Conservation (phyloP, 345 rosid genomes). For the Carallia pectinifolia region DNA sequence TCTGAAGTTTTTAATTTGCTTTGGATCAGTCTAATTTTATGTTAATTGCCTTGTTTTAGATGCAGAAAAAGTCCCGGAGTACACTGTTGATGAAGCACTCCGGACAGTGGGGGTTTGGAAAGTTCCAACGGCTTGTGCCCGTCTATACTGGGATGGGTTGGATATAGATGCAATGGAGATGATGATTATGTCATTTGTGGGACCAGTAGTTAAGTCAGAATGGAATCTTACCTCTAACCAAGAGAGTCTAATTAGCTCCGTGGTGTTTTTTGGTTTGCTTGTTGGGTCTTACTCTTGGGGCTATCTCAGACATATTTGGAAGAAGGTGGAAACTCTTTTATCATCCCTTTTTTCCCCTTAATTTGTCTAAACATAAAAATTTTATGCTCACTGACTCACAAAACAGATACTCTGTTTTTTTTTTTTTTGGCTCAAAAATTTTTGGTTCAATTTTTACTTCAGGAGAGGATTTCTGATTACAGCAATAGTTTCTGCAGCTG, state of each 20-base stretch:
- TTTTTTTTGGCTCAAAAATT: neutral
- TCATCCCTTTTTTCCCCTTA: too few species aligned
- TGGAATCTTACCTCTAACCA: slow-evolving; percentile 8
- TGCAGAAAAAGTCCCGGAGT: neutral
- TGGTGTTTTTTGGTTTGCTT: slow-evolving; percentile 6
- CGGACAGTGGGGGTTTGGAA: slow-evolving; percentile 10
- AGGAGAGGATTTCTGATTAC: slow-evolving; percentile 83
- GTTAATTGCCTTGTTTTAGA: neutral
- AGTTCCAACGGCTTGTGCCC: neutral
- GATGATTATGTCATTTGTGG: slow-evolving; percentile 15
- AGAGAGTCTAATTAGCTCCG: slow-evolving; percentile 1
- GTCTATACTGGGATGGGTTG: slow-evolving; percentile 12
- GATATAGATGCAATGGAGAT: slow-evolving; percentile 14
- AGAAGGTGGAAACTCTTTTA: slow-evolving; percentile 1
- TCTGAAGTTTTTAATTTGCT: too few species aligned
- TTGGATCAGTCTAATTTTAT: too few species aligned
- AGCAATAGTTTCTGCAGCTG: slow-evolving; percentile 60
- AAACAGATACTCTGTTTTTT: neutral
- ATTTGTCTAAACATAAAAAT: too few species aligned
- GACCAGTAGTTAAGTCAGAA: slow-evolving; percentile 7
- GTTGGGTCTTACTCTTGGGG: slow-evolving; percentile 6
- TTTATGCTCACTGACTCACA: too few species aligned
- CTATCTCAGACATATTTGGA: slow-evolving; percentile 3
- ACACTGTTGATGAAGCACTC: slow-evolving; percentile 10
- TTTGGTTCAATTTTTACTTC: slow-evolving; percentile 1